Evolutionary conservation across 208 protist genomes (phyloP), one percentile per base, ranked within the genome.

Genomic region (Leishmania arabica): DNA sequence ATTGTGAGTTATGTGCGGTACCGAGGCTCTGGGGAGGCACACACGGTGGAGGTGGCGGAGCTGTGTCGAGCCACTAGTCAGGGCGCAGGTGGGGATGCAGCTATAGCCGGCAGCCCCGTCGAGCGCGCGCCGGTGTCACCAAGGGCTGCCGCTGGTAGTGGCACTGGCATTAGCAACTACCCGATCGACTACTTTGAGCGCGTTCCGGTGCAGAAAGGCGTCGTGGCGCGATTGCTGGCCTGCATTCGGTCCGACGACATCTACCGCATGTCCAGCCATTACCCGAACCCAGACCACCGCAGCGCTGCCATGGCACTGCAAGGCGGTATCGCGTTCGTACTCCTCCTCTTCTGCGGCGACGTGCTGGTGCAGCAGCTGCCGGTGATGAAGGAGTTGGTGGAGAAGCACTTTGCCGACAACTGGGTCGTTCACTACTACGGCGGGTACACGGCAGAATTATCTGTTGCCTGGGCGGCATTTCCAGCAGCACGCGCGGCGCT

Each of bases 401-500:
- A 99, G 88, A 99, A 99, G 85, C 97, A 99, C 88, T 99, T 99
- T 86, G 85, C 89, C 21, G 99, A 99, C 89, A 99, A 99, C 86
- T 99, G 99, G 99, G 92, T 99, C 15, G 97, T 99, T 66, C 91
- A 98, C 74, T 99, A 98, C 84, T 99, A 99, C 89, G 95, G 99
- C 84, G 99, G 99, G 40, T 97, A 96, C 87, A 97, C 92, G 0
- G 96, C 98, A 31, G 99, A 99, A 79, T 84, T 99, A 17, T 91
- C 90, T 1, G 74, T 96, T 13, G 87, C 89, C 53, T 99, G 99
- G 99, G 86, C 90, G 4, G 76, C 85, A 4, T 99, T 99, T 78
- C 97, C 95, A 51, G 98, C 99, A 0, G 99, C 99, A 0, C 91
- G 83, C 8, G 56, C 64, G 17, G 98, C 99, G 27, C 91, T 99